Conservation (phyloP, 192 early-diverging fungal genomes). For the Phycomyces nitens region DNA sequence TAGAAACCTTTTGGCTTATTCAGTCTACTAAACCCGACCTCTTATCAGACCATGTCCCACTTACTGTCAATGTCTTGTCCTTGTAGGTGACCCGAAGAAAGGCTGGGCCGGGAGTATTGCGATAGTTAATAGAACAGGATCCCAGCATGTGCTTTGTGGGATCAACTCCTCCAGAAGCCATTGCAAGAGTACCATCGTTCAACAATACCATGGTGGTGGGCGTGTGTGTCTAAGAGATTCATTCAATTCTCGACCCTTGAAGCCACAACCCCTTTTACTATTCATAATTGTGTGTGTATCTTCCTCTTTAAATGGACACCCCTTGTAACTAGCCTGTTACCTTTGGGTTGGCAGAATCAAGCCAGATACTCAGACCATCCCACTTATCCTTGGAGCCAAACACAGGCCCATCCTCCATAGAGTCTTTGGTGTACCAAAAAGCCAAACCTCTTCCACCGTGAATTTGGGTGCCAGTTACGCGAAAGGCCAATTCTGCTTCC, state of each 20-base stretch:
- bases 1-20: conserved; percentile 24
- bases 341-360: conserved; percentile 57
- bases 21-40: conserved; percentile 31
- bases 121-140: conserved; percentile 64
- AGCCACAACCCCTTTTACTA: neutral
- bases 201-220: conserved; percentile 54
- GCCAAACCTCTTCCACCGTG: conserved; percentile 74
- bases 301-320: neutral
- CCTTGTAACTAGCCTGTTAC: conserved; percentile 10
- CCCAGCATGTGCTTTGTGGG: conserved; percentile 39
- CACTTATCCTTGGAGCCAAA: conserved; percentile 66
- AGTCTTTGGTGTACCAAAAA: conserved; percentile 77
- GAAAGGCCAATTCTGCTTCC: conserved; percentile 65
- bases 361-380: conserved; percentile 61
- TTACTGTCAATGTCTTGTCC: conserved; percentile 48
- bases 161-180: conserved; percentile 33
- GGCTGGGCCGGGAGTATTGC: conserved; percentile 55
- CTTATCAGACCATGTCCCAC: too few relatives aligned
- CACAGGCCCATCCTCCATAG: conserved; percentile 49
- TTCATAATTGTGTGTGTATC: neutral
- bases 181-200: conserved; percentile 60
- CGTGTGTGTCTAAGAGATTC: conserved; percentile 25
- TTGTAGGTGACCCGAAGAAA: conserved; percentile 60
- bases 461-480: conserved; percentile 51
- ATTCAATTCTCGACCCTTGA: too few relatives aligned